These are phyloP conservation scores for Malus hybrid DNA, from an alignment of 331 rosid genomes.

Conservation along the genomic window DNA sequence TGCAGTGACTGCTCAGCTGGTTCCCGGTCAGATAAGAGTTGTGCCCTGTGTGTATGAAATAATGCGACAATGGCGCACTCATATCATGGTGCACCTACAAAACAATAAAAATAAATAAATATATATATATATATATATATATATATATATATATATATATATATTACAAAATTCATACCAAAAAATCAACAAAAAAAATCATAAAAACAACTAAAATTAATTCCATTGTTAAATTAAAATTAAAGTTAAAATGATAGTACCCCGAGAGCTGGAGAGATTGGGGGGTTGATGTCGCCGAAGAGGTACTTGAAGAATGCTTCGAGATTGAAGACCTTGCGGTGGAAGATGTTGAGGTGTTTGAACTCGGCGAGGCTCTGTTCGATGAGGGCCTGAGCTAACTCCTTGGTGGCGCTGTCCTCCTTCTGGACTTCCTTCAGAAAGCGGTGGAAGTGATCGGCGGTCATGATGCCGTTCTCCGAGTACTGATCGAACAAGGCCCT, in stretches of 20 bases:
- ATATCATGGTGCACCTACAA: constrained; percentile 85
- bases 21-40: constrained; percentile 93
- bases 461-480: constrained; percentile 69
- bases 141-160: too few relatives aligned
- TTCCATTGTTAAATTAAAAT: neutral
- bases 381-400: constrained; percentile 47
- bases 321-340: constrained; percentile 50
- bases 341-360: constrained; percentile 55
- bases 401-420: constrained; percentile 35
- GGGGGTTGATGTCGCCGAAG: constrained; percentile 52
- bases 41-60: constrained; percentile 82
- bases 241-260: constrained; percentile 17
- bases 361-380: constrained; percentile 31
- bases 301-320: constrained; percentile 73
- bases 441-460: constrained; percentile 40
- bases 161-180: neutral
- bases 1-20: constrained; percentile 94
- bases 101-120: too few relatives aligned
- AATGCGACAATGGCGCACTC: constrained; percentile 78
- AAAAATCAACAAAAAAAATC: neutral
- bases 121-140: too few relatives aligned
- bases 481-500: constrained; percentile 33
- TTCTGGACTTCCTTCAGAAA: constrained; percentile 70
- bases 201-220: neutral
- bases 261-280: constrained; percentile 35